Evolutionary conservation across 345 rosid species (phyloP), one percentile per base, ranked within the genome.

Genomic region (Salix viminalis): DNA sequence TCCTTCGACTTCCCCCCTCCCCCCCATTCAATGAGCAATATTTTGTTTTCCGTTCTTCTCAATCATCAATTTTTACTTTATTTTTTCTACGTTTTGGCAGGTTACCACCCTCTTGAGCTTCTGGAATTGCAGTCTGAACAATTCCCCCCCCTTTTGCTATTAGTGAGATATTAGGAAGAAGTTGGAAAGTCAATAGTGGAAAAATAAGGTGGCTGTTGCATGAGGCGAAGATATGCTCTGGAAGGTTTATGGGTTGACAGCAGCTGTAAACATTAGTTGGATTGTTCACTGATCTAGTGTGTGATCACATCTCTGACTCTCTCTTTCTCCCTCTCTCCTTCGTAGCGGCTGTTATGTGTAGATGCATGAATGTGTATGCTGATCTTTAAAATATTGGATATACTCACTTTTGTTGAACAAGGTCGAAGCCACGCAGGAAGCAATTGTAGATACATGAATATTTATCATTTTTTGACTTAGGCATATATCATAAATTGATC

Each of bases 321-420:
- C 39, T 19, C 24, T 9, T 23, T 54, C 4, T 1, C 61, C n/a
- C 12, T 30, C 58, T 69, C 69, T 46, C 18, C 62, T 72, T 81
- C 54, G 74, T 84, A 75, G 83, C 72, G 82, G 61, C 70, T 75
- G 62, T 41, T 67, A 10, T 76, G 82, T 80, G 44, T 41, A 10
- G 44, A 41, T 41, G 44, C 13, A 9, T 41, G 44, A 11, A 41
- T 41, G 44, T 41, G 11, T 41, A 10, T 41, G 44, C 14, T 41
- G 13, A 41, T 41, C 44, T 10, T 10, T 41, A 10, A 41, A 41
- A 41, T 41, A 41, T 41, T 41, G 14, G 44, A 41, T 41, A 41
- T 10, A 41, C 14, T 10, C 44, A 0, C 44, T 41, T 41, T 11
- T 41, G 44, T 2, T 9, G 44, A 41, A 41, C 44, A 41, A 11